Base-by-base conservation (phyloP, 176 grass and related monocot genomes). In the Phragmites australis region DNA sequence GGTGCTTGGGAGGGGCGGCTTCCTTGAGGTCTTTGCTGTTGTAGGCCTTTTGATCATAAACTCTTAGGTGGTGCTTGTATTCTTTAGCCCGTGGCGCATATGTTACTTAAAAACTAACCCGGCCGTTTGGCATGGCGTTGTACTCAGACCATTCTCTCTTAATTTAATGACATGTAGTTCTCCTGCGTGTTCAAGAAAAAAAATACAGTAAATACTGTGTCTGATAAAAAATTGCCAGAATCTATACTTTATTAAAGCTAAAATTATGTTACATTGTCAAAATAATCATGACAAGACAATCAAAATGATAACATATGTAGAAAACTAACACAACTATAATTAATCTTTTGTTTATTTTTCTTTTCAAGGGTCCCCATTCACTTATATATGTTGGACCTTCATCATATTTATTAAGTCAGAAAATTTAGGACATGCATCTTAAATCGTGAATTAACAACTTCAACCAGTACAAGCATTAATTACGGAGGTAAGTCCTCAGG, bases 281-380 rank as follows among this genome's bases (percentile, higher is more conserved):
- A 70, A 46, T 31, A 21, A 65, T 26, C 76, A 51, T 78, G 76
- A 65, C 0, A 25, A 58, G 50, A 51, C 67, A 74, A 80, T 22
- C 31, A 57, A 37, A 55, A 48, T 15, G 76, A 66, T 66, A 65
- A 26, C 60, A 64, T 48, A 70, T 23, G 62, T 55, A 72, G 6
- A 65, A 19, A 34, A 73, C 57, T 65, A 47, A 21, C 68, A 39
- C 34, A 56, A 19, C 37, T 80, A 66, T 56, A 44, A 72, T 29
- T 54, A 47, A 73, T 56, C 58, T 45, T 86, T 48, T 65, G n/a
- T 70, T 37, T 70, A 59, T 14, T 26, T 61, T 52, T 26, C 31
- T 25, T 18, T 51, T 46, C 0, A 80, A 31, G 22, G 66, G 68
- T 80, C 59, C 68, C 59, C 48, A 54, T 56, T 80, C 27, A 80